Conservation (phyloP, 2,329 filamentous ascomycete species). For the Fusarium albosuccineum region DNA sequence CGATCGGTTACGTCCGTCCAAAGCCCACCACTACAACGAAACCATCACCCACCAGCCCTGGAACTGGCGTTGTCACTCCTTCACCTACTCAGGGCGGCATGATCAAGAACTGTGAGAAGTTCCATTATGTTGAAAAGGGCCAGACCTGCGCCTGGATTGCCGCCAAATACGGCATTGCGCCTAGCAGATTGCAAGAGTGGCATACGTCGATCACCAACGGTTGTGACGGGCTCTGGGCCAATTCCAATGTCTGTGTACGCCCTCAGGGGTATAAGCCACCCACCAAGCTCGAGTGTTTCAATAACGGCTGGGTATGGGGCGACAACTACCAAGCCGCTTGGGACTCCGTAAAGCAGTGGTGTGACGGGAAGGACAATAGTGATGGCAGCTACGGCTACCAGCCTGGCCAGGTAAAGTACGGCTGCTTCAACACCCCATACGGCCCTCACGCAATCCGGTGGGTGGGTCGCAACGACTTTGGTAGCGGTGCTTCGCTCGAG, state of each 20-base stretch:
- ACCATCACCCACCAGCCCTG: no score
- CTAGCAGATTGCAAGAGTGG: conserved; percentile 16
- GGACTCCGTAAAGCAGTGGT: conserved; percentile 10
- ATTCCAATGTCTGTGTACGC: conserved; percentile 11
- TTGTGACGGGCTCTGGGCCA: conserved; percentile 11
- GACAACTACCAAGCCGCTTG: conserved; percentile 17
- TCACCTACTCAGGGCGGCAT: conserved; percentile 18
- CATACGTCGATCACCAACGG: conserved; percentile 1
- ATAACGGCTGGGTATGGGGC: neutral
- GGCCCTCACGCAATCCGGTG: conserved; percentile 26
- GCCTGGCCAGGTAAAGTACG: neutral
- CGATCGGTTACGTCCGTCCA: no score
- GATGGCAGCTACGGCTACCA: neutral
- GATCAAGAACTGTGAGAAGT: conserved; percentile 15
- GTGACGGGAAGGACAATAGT: conserved; percentile 10
- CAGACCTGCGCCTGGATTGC: neutral
- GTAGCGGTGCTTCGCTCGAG: neutral
- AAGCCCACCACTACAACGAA: no score
- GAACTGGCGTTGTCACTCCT: conserved; percentile 15
- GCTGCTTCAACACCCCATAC: conserved; percentile 15
- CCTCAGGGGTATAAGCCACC: conserved; percentile 18
- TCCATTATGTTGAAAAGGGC: conserved; percentile 6
- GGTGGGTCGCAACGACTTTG: conserved; percentile 14
- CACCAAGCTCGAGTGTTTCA: conserved; percentile 1
- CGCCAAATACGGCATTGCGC: neutral